A percentile compares a stretch with the other conserved stretches of the same genome.
Evolutionary conservation across 768 basidiomycete genomes (phyloP).

Genomic region (Trametes elegans): DNA sequence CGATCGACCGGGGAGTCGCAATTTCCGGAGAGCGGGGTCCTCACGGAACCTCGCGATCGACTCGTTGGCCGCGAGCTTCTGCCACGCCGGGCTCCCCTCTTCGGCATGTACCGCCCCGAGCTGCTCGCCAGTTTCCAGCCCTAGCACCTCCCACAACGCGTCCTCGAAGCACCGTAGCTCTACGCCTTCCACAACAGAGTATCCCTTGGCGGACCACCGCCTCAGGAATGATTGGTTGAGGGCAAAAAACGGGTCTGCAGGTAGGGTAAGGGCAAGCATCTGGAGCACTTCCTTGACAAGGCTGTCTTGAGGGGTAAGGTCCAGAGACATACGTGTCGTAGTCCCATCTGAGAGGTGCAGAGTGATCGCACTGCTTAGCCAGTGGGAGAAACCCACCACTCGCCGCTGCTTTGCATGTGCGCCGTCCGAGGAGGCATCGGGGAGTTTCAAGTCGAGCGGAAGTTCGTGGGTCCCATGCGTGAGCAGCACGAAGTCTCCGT

Average conservation of each 20-base stretch:
- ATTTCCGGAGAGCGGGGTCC: constrained; percentile 52
- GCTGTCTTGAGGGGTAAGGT: constrained; percentile 52
- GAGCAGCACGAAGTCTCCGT: constrained; percentile 52
- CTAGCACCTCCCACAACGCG: constrained; percentile 51
- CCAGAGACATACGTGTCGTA: constrained; percentile 45
- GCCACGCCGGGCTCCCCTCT: constrained; percentile 42
- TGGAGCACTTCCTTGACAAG: constrained; percentile 61
- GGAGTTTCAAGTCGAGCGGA: constrained; percentile 14
- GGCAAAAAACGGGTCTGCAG: constrained; percentile 51
- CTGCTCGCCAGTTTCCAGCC: constrained; percentile 22
- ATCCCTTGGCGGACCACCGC: constrained; percentile 50
- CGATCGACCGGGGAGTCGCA: constrained; percentile 37
- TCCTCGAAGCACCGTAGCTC: constrained; percentile 57
- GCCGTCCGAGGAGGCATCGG: not conserved
- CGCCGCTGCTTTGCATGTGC: not conserved
- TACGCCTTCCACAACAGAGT: constrained; percentile 42
- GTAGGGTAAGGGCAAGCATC: constrained; percentile 59
- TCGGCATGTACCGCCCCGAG: constrained; percentile 9
- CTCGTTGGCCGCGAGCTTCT: constrained; percentile 41
- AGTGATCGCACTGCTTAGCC: constrained; percentile 50
- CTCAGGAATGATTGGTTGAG: constrained; percentile 57
- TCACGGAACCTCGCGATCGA: constrained; percentile 52
- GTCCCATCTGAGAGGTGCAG: constrained; percentile 53
- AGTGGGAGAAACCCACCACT: constrained; percentile 47
- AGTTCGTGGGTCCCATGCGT: constrained; percentile 57